phyloP scores from a whole-genome alignment of 192 early-diverging fungal species.

The Geranomyces michiganensis region DNA sequence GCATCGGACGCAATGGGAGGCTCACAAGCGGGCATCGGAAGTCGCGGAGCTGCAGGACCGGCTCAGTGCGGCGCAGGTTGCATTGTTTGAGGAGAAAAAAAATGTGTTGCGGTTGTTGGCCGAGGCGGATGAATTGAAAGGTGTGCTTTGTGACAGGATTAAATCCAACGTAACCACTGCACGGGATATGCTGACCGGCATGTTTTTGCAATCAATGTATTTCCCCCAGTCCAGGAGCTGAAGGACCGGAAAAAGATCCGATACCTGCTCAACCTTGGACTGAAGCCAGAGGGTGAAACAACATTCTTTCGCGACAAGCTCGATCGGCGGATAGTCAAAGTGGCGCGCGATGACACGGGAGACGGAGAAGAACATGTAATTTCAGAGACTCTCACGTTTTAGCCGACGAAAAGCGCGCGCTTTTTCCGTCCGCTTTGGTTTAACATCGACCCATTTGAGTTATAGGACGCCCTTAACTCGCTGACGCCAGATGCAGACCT shows the following conservation, averaged over 20 bases:
- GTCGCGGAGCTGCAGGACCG: slow-evolving; percentile 52
- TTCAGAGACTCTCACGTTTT: neutral
- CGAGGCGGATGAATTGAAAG: slow-evolving; percentile 60
- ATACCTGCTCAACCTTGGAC: slow-evolving; percentile 48
- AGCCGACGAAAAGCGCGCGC: too few relatives aligned
- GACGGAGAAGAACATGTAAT: neutral
- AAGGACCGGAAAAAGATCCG: slow-evolving; percentile 66
- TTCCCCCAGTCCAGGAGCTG: slow-evolving; percentile 58
- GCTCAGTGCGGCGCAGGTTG: slow-evolving; percentile 49
- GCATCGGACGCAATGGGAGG: slow-evolving; percentile 51
- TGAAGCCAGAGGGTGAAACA: slow-evolving; percentile 44
- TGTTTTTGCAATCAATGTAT: neutral
- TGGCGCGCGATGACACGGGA: slow-evolving; percentile 1
- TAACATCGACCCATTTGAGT: too few relatives aligned
- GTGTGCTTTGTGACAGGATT: slow-evolving; percentile 7
- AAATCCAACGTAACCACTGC: neutral
- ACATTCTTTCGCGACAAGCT: slow-evolving; percentile 57
- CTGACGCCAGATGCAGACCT: slow-evolving; percentile 39
- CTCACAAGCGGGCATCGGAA: slow-evolving; percentile 49
- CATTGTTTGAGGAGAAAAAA: slow-evolving; percentile 58
- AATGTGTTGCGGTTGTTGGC: slow-evolving; percentile 46
- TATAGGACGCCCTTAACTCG: neutral
- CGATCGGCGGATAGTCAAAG: slow-evolving; percentile 48
- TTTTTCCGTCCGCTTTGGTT: too few relatives aligned
- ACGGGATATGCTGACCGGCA: neutral